Base-by-base conservation (phyloP, 495 filamentous ascomycete genomes). In the Podospora bellae-mahoneyi region DNA sequence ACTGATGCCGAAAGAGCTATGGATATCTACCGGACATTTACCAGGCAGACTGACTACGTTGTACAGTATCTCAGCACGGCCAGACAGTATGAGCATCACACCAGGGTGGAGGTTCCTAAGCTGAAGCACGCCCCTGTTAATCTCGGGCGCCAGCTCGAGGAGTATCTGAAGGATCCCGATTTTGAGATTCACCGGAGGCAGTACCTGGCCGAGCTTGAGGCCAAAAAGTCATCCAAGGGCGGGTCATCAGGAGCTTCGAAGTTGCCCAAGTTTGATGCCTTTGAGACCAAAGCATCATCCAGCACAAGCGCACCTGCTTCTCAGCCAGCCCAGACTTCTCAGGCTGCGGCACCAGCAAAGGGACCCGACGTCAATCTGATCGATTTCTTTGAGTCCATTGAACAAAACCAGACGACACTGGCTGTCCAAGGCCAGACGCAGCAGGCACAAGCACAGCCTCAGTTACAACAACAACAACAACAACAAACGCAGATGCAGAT, bases 351-450 rank as follows among this genome's bases (percentile, higher is more conserved):
- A 60, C 67, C 79, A 0, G 80, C 84, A 26, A 89, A 88, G 66
- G 86, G 88, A 3, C 89, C 90, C 0, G 89, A 88, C 66, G 84
- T 89, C 60, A 92, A 98, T 79, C 81, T 99, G 64, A 99, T 99
- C 72, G 95, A 99, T 76, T 97, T 99, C 77, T 99, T 99, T 75
- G 95, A 95, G 68, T 94, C 94, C 2, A 98, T 99, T 74, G 93
- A 98, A 73, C 90, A 91, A 72, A 94, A 94, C 68, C 92, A 94
- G 77, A 92, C 93, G 67, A 87, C 91, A 78, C 89, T 89, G 79
- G 78, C 70, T 27, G 74, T 77, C 3, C 85, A 87, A 61, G 68
- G 78, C 27, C 75, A 81, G 15, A 23, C 23, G 23, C 23, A 23
- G 23, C 23, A 23, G 23, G 23, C 23, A 23, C 23, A 23, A 2